Evolutionary conservation across 495 filamentous ascomycete genomes (phyloP), one percentile per base, ranked within the genome.

Genomic region (Penicillium atrosanguineum): DNA sequence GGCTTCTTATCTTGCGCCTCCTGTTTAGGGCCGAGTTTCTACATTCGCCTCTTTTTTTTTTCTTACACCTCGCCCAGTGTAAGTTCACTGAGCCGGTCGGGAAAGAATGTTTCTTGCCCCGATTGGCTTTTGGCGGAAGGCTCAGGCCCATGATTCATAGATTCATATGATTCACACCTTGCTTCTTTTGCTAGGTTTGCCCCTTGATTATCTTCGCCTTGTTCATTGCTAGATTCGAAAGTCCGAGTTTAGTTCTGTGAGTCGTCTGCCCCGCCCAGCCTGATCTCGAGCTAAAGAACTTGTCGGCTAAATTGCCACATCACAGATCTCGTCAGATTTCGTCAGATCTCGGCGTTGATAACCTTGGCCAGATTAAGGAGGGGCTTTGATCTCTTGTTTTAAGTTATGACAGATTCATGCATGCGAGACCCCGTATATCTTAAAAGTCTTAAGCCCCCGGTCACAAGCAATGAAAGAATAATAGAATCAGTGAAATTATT

Each of bases 401-500:
- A 14, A 34, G 12, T 14, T 31, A 31, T 31, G 7, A 9, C 1
- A 31, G 7, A 12, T 31, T 31, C 3, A 31, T 31, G 1, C 7
- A 31, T 31, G 7, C 11, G 28, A 6, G 1, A 31, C 11, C 28
- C 4, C 21, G n/a, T 44, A n/a, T 23, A 9, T 44, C 7, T 34
- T 34, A 34, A 12, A 34, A 12, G 6, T 34, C 11, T 34, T 14
- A 4, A 34, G 12, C 11, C 11, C 11, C 9, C 31, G 3, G 12
- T 34, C 20, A 18, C 42, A 38, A 14, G 29, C 16, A 28, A n/a
- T 23, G 19, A 28, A 18, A 44, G 38, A 40, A 40, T 46, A 54
- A 43, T 43, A 18, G 44, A 58, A 44, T 44, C 28, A 50, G 39
- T n/a, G 44, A 51, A 48, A 57, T 65, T 63, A 59, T 65, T 59